phyloP scores from a whole-genome alignment of 225 moss, liverwort and hornwort species.

The Climacium dendroides region DNA sequence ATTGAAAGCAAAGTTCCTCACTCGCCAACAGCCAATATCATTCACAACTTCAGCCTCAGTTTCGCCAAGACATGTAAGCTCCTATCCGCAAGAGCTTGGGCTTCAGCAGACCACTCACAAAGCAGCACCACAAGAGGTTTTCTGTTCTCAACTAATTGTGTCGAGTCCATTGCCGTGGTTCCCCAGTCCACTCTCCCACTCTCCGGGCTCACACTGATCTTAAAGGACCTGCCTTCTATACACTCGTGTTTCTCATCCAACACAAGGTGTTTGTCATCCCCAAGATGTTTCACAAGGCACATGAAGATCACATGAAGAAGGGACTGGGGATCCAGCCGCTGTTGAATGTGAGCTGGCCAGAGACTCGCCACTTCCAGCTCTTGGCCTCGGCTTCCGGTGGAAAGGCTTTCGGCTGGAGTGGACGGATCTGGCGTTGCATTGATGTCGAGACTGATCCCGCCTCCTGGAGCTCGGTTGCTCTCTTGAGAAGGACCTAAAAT shows the following conservation, averaged over 20 bases:
- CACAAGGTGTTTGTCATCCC: background rate
- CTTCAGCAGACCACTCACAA: conserved; percentile 33
- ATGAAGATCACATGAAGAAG: conserved; percentile 27
- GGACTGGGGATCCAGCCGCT: conserved; percentile 2
- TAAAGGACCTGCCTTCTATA: conserved; percentile 20
- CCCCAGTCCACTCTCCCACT: background rate
- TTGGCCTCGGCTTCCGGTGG: conserved; percentile 27
- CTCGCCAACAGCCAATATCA: background rate
- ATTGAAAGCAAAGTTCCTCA: background rate
- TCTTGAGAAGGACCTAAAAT: background rate
- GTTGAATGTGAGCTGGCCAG: conserved; percentile 11
- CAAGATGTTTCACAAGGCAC: conserved; percentile 22
- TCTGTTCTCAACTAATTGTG: background rate
- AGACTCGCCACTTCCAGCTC: conserved; percentile 18
- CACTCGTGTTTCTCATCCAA: conserved; percentile 18
- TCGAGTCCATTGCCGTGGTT: background rate
- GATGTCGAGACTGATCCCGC: conserved; percentile 45
- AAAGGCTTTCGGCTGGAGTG: conserved; percentile 36
- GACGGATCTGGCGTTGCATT: conserved; percentile 52
- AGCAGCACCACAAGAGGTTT: conserved; percentile 17
- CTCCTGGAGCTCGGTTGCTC: background rate
- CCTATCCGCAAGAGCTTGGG: conserved; percentile 20
- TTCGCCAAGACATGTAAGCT: conserved; percentile 13
- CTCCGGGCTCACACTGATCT: conserved; percentile 15
- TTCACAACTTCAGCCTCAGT: conserved; percentile 31